Evolutionary conservation across 345 rosid species (phyloP), one percentile per base, ranked within the genome.

Genomic region (Sonneratia alba): DNA sequence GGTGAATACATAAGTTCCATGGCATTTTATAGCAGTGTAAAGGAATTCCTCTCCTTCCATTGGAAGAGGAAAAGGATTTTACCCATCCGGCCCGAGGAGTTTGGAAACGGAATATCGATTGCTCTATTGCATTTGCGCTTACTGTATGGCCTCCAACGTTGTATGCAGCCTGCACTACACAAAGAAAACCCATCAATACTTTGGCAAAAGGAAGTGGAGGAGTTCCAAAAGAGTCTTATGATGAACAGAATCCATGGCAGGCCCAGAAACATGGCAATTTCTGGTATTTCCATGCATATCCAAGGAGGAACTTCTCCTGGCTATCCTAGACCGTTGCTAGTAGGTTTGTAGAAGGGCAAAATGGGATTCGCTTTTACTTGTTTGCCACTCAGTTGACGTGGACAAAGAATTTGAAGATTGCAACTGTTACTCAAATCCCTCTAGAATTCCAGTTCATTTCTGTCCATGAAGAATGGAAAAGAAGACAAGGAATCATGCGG

Each of bases 161-260:
- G 78, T 93, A 93, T 19, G 92, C 88, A 81, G 90, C 91, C 98
- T 91, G 94, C 87, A 84, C 88, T 83, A 88, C 56, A 82, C 75
- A 77, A 62, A 80, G 65, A 78, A 75, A 36, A 76, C 74, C 71
- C 56, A 77, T 84, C 79, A 77, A 75, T 70, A 77, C 76, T 63
- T 48, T 43, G n/a, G 38, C 14, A 34, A 11, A 36, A 48, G 27
- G 6, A 7, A 42, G 56, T n/a, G 6, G n/a, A 22, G n/a, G 43
- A 53, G 15, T 34, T 70, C 53, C 72, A 51, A 34, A 18, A 19
- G 22, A 16, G 15, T 43, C 37, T 24, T 15, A 69, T n/a, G 3
- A 27, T 16, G 48, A 38, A 36, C 22, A 37, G 9, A 53, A 53
- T 53, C 22, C n/a, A 19, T 47, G 51, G 51, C 51, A 7, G 7